Conservation (phyloP, 352 stramenopile genomes). For the Globisporangium iwayamae region DNA sequence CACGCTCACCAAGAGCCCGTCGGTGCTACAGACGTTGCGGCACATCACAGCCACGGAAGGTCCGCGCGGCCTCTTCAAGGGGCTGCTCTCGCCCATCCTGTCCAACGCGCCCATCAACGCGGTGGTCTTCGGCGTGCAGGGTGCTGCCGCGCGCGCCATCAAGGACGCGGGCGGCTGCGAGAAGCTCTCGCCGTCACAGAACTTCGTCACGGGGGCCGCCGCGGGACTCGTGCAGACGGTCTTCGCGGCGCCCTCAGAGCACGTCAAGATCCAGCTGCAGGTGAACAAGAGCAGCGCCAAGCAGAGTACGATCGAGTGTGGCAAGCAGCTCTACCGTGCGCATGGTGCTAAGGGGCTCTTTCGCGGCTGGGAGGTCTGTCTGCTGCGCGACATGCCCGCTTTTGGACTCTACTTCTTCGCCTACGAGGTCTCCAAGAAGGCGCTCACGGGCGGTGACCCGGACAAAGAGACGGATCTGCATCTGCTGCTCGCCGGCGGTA, state of each 20-base stretch:
- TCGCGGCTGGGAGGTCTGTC: conserved; percentile 63
- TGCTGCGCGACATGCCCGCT: conserved; percentile 70
- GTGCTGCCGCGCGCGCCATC: conserved; percentile 43
- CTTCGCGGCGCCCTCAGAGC: conserved; percentile 69
- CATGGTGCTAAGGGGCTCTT: conserved; percentile 52
- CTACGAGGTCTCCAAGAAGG: conserved; percentile 68
- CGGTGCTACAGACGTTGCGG: conserved; percentile 45
- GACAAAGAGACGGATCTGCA: conserved; percentile 64
- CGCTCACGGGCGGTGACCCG: conserved; percentile 42
- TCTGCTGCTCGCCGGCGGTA: conserved; percentile 70
- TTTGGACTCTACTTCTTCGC: conserved; percentile 82
- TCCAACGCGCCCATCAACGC: conserved; percentile 86
- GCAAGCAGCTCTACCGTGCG: conserved; percentile 30
- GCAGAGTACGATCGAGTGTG: conserved; percentile 53
- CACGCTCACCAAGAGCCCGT: conserved; percentile 19
- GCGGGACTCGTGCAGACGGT: conserved; percentile 66
- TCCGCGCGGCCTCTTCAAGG: conserved; percentile 65
- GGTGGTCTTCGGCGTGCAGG: conserved; percentile 78
- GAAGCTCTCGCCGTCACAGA: conserved; percentile 32
- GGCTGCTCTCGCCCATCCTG: conserved; percentile 71
- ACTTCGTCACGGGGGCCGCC: conserved; percentile 55
- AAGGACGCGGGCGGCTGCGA: conserved; percentile 29
- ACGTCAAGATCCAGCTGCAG: conserved; percentile 85
- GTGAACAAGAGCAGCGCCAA: conserved; percentile 43
- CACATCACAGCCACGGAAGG: conserved; percentile 59